A percentile compares a stretch with the other conserved stretches of the same genome.
phyloP scores from a whole-genome alignment of 1,139 yeast species.

The Geotrichum candidum region DNA sequence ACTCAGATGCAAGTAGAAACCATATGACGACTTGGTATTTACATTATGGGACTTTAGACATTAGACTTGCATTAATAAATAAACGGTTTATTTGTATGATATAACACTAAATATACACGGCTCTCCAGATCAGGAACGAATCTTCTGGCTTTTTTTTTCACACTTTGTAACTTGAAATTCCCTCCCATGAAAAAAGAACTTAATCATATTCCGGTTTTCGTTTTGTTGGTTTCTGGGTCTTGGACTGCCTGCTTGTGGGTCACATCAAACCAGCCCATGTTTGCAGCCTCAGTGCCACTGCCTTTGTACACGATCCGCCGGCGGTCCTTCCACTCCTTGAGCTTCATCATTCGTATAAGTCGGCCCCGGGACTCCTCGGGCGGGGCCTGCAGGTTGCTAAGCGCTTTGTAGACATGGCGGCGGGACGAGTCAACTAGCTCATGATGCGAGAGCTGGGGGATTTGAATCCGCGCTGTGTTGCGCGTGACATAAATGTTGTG shows the following conservation, averaged over 20 bases:
- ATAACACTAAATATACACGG: too few relatives aligned
- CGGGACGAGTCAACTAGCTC: neutral
- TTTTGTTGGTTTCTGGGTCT: too few relatives aligned
- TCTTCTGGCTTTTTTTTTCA: too few relatives aligned
- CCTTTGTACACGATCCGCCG: conserved; percentile 4
- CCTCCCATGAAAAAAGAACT: too few relatives aligned
- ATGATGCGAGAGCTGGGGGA: neutral
- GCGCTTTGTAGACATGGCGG: neutral
- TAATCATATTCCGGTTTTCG: neutral
- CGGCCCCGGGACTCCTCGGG: neutral
- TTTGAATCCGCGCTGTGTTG: neutral
- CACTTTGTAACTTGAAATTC: too few relatives aligned
- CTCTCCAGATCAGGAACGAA: too few relatives aligned
- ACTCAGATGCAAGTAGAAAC: too few relatives aligned
- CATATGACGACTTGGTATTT: too few relatives aligned
- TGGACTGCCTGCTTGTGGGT: neutral
- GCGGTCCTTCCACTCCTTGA: conserved; percentile 14
- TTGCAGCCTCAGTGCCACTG: conserved; percentile 11
- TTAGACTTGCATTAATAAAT: too few relatives aligned
- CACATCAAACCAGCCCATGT: conserved; percentile 5
- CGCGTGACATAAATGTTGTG: neutral
- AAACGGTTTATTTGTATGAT: too few relatives aligned
- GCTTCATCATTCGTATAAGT: neutral
- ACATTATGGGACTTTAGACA: too few relatives aligned
- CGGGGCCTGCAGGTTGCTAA: neutral